Conservation (phyloP, 2,329 filamentous ascomycete genomes). For the Thermoascus crustaceus region DNA sequence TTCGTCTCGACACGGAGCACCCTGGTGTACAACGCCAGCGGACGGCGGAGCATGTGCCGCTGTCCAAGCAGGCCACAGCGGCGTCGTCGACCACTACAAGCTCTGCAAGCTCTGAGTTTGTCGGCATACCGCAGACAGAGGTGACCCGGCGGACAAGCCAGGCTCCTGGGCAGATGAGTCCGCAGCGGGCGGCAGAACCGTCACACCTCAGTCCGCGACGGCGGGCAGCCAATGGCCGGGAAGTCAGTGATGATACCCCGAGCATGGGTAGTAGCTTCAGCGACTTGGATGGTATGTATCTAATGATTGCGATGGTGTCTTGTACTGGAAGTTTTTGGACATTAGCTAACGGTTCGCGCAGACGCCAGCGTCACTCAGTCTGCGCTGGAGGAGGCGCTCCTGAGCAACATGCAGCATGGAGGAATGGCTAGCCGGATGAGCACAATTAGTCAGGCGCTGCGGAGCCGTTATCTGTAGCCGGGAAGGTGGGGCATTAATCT, state of each 20-base stretch:
- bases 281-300: slow-evolving; percentile 50
- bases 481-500: neutral
- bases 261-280: slow-evolving; percentile 60
- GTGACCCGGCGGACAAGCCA: slow-evolving; percentile 12
- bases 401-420: slow-evolving; percentile 54
- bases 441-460: slow-evolving; percentile 46
- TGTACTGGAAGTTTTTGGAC: neutral
- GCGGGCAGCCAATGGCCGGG: slow-evolving; percentile 26
- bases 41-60: slow-evolving; percentile 16
- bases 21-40: slow-evolving; percentile 20
- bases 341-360: slow-evolving; percentile 16
- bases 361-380: slow-evolving; percentile 58
- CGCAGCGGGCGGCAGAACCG: slow-evolving; percentile 43
- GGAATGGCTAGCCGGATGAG: slow-evolving; percentile 43
- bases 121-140: slow-evolving; percentile 15
- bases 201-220: slow-evolving; percentile 41
- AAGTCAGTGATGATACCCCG: slow-evolving; percentile 48
- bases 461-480: slow-evolving; percentile 42
- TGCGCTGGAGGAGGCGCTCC: slow-evolving; percentile 54
- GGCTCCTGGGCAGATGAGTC: slow-evolving; percentile 23
- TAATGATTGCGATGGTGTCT: slow-evolving; percentile 7
- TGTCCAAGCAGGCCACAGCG: slow-evolving; percentile 12
- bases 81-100: slow-evolving; percentile 31
- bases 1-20: slow-evolving; percentile 28
- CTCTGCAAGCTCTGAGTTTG: slow-evolving; percentile 30